Evolutionary conservation across 768 basidiomycete genomes (phyloP).

Genomic region (Trametes meyenii): DNA sequence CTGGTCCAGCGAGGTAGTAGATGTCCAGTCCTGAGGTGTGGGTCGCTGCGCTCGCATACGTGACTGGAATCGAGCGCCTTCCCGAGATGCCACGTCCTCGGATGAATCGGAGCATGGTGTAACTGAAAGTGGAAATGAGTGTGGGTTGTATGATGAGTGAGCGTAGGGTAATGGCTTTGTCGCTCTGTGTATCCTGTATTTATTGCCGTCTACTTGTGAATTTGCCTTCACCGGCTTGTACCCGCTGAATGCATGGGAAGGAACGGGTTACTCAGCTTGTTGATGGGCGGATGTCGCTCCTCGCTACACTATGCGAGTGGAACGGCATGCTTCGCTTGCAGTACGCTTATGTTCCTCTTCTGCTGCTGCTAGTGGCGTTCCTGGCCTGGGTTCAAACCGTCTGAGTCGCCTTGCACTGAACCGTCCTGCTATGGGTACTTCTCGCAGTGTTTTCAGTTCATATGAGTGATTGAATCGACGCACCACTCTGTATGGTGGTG

Average conservation of each 20-base stretch:
- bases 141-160: too few relatives aligned
- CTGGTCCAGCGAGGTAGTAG: background rate
- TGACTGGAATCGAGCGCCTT: too few relatives aligned
- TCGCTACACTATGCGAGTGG: background rate
- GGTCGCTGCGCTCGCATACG: background rate
- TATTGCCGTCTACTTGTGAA: too few relatives aligned
- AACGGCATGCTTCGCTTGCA: background rate
- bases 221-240: too few relatives aligned
- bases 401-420: slow-evolving; percentile 2
- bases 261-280: too few relatives aligned
- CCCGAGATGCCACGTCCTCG: too few relatives aligned
- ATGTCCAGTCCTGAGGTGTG: background rate
- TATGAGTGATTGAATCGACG: background rate
- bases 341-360: background rate
- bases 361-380: background rate
- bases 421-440: background rate
- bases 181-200: too few relatives aligned
- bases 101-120: too few relatives aligned
- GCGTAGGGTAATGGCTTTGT: too few relatives aligned
- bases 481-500: slow-evolving; percentile 25
- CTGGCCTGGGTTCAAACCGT: background rate
- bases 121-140: too few relatives aligned
- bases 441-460: background rate
- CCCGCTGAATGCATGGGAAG: too few relatives aligned
- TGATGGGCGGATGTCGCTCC: background rate